Conservation (phyloP, 2,329 filamentous ascomycete species). For the Neonectria magnoliae region DNA sequence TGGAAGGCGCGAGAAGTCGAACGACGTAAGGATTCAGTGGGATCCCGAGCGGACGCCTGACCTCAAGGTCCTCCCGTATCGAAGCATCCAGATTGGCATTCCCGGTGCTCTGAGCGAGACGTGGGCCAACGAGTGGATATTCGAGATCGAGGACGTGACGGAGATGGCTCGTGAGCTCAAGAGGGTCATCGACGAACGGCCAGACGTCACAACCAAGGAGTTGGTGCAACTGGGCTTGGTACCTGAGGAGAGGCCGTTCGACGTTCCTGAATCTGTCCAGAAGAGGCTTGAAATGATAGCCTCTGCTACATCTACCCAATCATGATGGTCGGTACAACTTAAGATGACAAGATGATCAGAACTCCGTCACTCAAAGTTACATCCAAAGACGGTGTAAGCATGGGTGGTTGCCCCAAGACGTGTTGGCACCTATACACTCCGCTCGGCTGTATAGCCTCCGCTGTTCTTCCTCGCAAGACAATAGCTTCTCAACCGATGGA, state of each 20-base stretch:
- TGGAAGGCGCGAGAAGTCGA: slow-evolving; percentile 40
- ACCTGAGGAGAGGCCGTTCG: slow-evolving; percentile 56
- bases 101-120: slow-evolving; percentile 54
- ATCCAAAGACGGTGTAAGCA: no score
- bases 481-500: not conserved
- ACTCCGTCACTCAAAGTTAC: no score
- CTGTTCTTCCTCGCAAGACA: not conserved
- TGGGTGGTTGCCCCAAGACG: not conserved
- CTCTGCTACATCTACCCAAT: not conserved
- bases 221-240: slow-evolving; percentile 52
- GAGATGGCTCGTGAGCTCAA: slow-evolving; percentile 60
- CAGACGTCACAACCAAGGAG: slow-evolving; percentile 46
- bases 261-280: slow-evolving; percentile 51
- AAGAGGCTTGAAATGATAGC: slow-evolving; percentile 46
- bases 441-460: not conserved
- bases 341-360: not conserved
- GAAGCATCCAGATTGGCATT: slow-evolving; percentile 72
- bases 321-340: not conserved
- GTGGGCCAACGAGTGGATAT: slow-evolving; percentile 63
- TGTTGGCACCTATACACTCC: not conserved
- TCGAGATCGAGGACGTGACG: slow-evolving; percentile 68
- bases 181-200: slow-evolving; percentile 53
- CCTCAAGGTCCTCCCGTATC: slow-evolving; percentile 57
- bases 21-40: slow-evolving; percentile 68
- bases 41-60: slow-evolving; percentile 66